Base-by-base conservation (phyloP, 768 basidiomycete genomes). In the Lentinula lateritia region DNA sequence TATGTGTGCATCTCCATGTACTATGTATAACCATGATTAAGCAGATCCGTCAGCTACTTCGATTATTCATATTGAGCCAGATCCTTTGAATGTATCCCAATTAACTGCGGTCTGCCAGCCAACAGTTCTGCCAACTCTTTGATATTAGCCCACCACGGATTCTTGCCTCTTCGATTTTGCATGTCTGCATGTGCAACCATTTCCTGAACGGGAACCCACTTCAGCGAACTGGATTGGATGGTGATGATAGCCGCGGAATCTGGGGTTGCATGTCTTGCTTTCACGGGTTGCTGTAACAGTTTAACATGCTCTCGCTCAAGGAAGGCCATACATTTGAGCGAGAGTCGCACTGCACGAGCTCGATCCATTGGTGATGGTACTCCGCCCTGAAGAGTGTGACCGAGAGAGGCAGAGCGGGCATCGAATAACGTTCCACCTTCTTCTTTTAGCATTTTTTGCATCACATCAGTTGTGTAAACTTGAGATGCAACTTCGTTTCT, bases 361-460 rank as follows among this genome's bases (percentile, higher is more conserved):
- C 96, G 92, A 76, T 98, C 97, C 67, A 92, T 82, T 0, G 97
- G 97, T 0, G 96, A 97, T 5, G 97, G 97, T 16, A 93, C 87
- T 2, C 95, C 95, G 7, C 97, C 97, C 69, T 99, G 97, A 2
- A 99, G 78, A 5, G 95, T 98, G 76, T 99, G 97, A 15, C 97
- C 97, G 18, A 99, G 85, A 1, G 93, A 90, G n/a, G 96, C 97
- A 18, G 87, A 91, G 52, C 97, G 89, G 18, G 97, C 87, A 75
- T 99, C 97, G 70, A 98, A 99, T 23, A 98, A 79, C 5, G 80
- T 64, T 28, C 88, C 88, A n/a, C 97, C 97, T 74, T 98, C 96
- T 71, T 97, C 96, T 68, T 90, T 89, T 74, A 98, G 76, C 81
- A 99, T 97, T 73, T 92, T 92, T 63, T 90, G 95, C 66, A 99